These are phyloP conservation scores for Pezicula radicicola DNA, from an alignment of 2,329 filamentous ascomycete genomes.

Conservation along the genomic window DNA sequence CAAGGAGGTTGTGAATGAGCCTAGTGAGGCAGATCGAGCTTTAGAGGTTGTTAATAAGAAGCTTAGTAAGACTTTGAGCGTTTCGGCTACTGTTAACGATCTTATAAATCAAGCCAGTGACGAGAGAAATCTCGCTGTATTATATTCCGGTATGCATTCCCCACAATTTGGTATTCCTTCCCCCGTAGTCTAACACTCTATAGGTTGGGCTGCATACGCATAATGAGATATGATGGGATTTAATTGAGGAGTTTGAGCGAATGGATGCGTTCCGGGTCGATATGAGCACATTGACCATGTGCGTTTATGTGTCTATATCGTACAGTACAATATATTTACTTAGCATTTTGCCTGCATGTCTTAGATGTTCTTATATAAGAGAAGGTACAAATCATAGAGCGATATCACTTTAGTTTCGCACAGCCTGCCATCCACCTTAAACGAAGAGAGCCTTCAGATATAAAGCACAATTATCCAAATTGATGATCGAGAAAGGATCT, in stretches of 20 bases:
- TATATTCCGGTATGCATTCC: constrained; percentile 61
- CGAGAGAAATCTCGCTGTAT: constrained; percentile 83
- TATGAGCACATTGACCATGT: too few species aligned
- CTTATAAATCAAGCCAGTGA: constrained; percentile 95
- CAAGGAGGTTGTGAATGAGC: constrained; percentile 49
- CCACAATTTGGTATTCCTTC: background rate
- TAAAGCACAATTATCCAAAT: too few species aligned
- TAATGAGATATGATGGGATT: constrained; percentile 8
- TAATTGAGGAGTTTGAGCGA: background rate
- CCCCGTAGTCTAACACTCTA: constrained; percentile 6
- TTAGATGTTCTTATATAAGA: too few species aligned
- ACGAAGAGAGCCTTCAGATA: too few species aligned
- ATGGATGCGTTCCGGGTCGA: background rate
- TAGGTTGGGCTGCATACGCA: constrained; percentile 51
- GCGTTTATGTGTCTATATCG: too few species aligned
- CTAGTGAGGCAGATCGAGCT: constrained; percentile 84
- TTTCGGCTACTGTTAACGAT: constrained; percentile 93
- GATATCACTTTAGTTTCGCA: too few species aligned
- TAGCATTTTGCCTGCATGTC: too few species aligned
- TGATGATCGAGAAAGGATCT: too few species aligned
- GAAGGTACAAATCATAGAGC: too few species aligned
- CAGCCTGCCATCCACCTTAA: too few species aligned
- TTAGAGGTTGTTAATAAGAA: constrained; percentile 95
- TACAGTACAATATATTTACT: too few species aligned
- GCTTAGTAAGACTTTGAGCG: constrained; percentile 87